Conservation (phyloP, 805 yeast genomes). For the Wickerhamomyces ciferrii region DNA sequence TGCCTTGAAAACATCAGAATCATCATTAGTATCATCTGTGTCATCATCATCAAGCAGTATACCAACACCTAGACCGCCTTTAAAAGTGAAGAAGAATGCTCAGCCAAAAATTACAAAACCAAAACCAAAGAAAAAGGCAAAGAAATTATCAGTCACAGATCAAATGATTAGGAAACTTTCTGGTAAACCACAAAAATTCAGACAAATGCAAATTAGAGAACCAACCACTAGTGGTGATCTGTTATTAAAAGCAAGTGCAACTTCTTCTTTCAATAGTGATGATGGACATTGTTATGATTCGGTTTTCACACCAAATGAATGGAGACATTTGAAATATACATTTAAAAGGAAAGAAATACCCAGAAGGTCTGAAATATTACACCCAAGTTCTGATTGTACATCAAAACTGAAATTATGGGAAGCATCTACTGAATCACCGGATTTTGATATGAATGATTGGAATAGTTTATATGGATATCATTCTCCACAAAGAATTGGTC, state of each 20-base stretch:
- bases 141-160: background rate
- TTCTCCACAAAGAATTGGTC: background rate
- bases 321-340: background rate
- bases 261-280: background rate
- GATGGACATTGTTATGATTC: background rate
- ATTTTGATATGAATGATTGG: background rate
- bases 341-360: background rate
- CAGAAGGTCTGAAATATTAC: background rate
- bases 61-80: background rate
- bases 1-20: background rate
- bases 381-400: too few relatives aligned
- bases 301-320: background rate
- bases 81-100: background rate
- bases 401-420: background rate
- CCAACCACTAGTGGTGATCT: too few relatives aligned
- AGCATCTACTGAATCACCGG: background rate
- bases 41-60: background rate
- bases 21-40: too few relatives aligned
- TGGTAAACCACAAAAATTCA: conserved; percentile 11
- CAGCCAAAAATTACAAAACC: background rate
- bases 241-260: too few relatives aligned
- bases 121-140: background rate
- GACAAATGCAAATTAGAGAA: background rate
- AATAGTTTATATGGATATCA: background rate
- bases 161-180: conserved; percentile 9